These are phyloP conservation scores for Boletales sp. DNA, from an alignment of 768 basidiomycete genomes.

Conservation along the genomic window DNA sequence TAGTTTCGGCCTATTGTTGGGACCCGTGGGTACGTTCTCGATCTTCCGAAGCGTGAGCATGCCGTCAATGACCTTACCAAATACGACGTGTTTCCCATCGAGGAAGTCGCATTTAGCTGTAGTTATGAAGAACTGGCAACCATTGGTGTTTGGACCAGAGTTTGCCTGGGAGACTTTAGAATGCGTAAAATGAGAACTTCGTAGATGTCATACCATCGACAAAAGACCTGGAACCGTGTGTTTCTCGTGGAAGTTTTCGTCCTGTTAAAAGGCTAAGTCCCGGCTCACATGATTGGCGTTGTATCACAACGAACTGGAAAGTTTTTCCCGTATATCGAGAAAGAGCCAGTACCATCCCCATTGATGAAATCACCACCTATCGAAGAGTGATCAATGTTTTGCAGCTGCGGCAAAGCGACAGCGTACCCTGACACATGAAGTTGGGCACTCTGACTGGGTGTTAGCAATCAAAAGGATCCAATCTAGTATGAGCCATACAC, in stretches of 20 bases:
- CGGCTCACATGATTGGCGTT: background rate
- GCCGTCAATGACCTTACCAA: slow-evolving; percentile 86
- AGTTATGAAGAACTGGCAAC: slow-evolving; percentile 98
- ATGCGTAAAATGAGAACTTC: background rate
- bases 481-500: slow-evolving; percentile 49
- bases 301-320: slow-evolving; percentile 61
- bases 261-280: slow-evolving; percentile 41
- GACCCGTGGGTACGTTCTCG: slow-evolving; percentile 90
- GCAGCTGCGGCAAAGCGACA: background rate
- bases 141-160: slow-evolving; percentile 92
- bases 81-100: slow-evolving; percentile 92
- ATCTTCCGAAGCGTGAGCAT: slow-evolving; percentile 96
- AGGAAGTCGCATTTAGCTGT: slow-evolving; percentile 93
- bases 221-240: slow-evolving; percentile 83
- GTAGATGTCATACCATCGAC: slow-evolving; percentile 66
- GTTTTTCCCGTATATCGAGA: slow-evolving; percentile 96
- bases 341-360: slow-evolving; percentile 91
- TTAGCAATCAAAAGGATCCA: background rate
- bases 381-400: background rate
- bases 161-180: slow-evolving; percentile 62
- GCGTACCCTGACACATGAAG: slow-evolving; percentile 92
- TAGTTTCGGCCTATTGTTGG: slow-evolving; percentile 86
- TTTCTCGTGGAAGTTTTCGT: slow-evolving; percentile 93
- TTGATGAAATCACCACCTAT: slow-evolving; percentile 93
- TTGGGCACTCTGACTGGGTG: slow-evolving; percentile 62